Evolutionary conservation across 2,329 filamentous ascomycete species (phyloP).

Genomic region (Nemania sp.): DNA sequence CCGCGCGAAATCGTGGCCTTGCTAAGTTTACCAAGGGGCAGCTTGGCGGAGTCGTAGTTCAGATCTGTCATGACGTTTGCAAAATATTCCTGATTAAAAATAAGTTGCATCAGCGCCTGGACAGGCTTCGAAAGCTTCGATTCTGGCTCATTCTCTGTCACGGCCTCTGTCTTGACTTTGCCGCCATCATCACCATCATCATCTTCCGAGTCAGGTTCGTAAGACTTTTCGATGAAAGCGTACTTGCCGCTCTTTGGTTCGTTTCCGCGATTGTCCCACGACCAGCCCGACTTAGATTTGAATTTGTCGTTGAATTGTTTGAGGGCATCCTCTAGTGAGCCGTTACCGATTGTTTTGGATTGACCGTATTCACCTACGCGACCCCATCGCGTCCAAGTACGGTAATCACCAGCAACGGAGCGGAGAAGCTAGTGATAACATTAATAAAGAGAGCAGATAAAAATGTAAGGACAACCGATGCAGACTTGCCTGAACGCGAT

Average conservation of each 20-base stretch:
- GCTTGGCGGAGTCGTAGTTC: conserved; percentile 75
- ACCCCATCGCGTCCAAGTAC: conserved; percentile 80
- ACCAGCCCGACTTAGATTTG: conserved; percentile 62
- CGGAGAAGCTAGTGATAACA: conserved; percentile 48
- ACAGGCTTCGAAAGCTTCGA: conserved; percentile 49
- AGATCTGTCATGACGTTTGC: conserved; percentile 66
- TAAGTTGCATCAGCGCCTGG: conserved; percentile 74
- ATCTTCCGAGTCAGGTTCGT: conserved; percentile 65
- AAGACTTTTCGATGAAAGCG: conserved; percentile 78
- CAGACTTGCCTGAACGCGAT: conserved; percentile 66
- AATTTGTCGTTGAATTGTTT: conserved; percentile 64
- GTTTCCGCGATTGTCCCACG: conserved; percentile 57
- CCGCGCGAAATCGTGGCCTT: conserved; percentile 76
- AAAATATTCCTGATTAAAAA: conserved; percentile 81
- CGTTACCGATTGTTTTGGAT: conserved; percentile 48
- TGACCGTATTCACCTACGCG: conserved; percentile 69
- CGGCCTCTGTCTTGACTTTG: conserved; percentile 29
- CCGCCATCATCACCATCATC: conserved; percentile 38
- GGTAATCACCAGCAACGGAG: conserved; percentile 48
- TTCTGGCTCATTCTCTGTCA: conserved; percentile 31
- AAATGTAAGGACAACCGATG: not conserved
- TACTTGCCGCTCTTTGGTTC: conserved; percentile 71
- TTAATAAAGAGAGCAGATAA: not conserved
- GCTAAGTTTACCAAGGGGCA: conserved; percentile 83
- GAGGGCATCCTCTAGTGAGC: conserved; percentile 50